phyloP scores from a whole-genome alignment of 192 early-diverging fungal genomes.

The Glomus cerebriforme region DNA sequence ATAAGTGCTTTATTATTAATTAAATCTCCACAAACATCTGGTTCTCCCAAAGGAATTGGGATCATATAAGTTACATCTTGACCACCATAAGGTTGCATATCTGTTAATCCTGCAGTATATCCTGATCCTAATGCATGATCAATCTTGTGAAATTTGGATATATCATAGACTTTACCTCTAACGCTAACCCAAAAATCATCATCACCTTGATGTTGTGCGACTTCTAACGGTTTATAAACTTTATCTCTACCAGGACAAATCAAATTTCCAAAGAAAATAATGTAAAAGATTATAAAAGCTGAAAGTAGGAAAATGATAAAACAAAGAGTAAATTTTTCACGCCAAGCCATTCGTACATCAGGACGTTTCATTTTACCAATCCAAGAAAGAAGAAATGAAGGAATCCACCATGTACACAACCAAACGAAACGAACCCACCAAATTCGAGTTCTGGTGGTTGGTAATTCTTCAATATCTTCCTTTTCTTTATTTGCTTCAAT shows the following conservation, averaged over 20 bases:
- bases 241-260: constrained; percentile 79
- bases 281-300: constrained; percentile 79
- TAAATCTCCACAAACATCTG: constrained; percentile 58
- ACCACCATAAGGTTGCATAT: constrained; percentile 60
- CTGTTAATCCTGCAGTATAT: constrained; percentile 37
- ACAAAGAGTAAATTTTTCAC: constrained; percentile 88
- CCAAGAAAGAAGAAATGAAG: constrained; percentile 52
- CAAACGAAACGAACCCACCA: constrained; percentile 79
- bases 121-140: constrained; percentile 53
- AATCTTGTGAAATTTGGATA: constrained; percentile 61
- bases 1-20: constrained; percentile 32
- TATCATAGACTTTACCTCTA: constrained; percentile 70
- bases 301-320: constrained; percentile 81
- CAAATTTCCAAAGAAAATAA: constrained; percentile 78
- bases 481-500: constrained; percentile 9
- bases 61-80: constrained; percentile 67
- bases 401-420: constrained; percentile 85
- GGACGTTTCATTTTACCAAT: constrained; percentile 81
- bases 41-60: constrained; percentile 53
- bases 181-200: constrained; percentile 66
- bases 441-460: constrained; percentile 46
- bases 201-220: constrained; percentile 58
- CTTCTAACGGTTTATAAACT: constrained; percentile 61
- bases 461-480: constrained; percentile 56
- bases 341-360: constrained; percentile 94